These are phyloP conservation scores for Obelidium mucronatum DNA, from an alignment of 192 early-diverging fungal species.

Conservation along the genomic window DNA sequence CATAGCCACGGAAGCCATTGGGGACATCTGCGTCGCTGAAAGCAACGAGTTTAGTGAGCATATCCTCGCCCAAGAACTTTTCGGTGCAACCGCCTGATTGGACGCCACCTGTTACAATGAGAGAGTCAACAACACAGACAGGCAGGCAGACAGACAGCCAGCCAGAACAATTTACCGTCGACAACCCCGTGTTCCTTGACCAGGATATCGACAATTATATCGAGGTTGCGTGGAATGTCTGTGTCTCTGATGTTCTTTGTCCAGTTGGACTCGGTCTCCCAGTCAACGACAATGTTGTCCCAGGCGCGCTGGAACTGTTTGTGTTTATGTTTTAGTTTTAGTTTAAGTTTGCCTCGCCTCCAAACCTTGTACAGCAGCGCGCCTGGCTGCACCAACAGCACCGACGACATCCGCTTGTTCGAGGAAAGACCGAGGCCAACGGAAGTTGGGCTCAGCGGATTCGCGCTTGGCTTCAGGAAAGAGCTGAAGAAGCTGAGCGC, in stretches of 20 bases:
- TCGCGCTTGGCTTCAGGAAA: no score
- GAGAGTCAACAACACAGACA: neutral
- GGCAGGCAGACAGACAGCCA: neutral
- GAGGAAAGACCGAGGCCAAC: no score
- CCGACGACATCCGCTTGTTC: no score
- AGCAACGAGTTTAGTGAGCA: slow-evolving; percentile 81
- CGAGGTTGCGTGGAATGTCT: slow-evolving; percentile 76
- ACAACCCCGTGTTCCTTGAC: slow-evolving; percentile 84
- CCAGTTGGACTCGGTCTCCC: slow-evolving; percentile 42
- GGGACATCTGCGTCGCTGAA: slow-evolving; percentile 82
- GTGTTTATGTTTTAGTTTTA: no score
- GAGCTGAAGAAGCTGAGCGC: no score
- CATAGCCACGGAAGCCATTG: slow-evolving; percentile 77
- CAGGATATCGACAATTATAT: slow-evolving; percentile 85
- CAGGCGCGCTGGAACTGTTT: slow-evolving; percentile 41
- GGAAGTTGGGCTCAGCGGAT: no score
- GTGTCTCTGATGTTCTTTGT: slow-evolving; percentile 69
- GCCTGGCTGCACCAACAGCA: no score
- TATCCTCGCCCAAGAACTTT: slow-evolving; percentile 81
- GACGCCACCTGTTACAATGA: slow-evolving; percentile 27
- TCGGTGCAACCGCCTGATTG: slow-evolving; percentile 89
- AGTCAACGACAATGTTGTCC: slow-evolving; percentile 41
- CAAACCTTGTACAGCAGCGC: neutral
- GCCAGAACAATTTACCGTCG: slow-evolving; percentile 58
- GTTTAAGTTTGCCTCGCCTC: no score